These are phyloP conservation scores for Gynostemma pentaphyllum DNA, from an alignment of 306 rosid genomes.

Conservation along the genomic window DNA sequence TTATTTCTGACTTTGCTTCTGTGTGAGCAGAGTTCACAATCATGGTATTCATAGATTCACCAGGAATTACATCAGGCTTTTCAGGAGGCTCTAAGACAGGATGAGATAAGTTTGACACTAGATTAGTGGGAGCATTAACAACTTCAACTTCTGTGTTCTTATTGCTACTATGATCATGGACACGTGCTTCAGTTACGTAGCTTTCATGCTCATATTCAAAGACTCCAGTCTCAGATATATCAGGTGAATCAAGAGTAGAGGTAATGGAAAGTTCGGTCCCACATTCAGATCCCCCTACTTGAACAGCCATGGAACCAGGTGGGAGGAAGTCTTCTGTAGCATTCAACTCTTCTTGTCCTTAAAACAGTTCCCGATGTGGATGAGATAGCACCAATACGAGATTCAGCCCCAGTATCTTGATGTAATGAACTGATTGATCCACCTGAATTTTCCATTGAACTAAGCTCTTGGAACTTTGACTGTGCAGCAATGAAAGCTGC, in stretches of 20 bases:
- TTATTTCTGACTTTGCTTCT: slow-evolving; percentile 27
- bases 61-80: slow-evolving; percentile 16
- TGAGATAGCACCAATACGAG: slow-evolving; percentile 27
- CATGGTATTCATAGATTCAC: slow-evolving; percentile 20
- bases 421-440: slow-evolving; percentile 24
- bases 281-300: slow-evolving; percentile 63
- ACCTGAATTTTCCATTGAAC: slow-evolving; percentile 37
- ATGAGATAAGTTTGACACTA: slow-evolving; percentile 19
- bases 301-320: slow-evolving; percentile 27
- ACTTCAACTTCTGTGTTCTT: slow-evolving; percentile 22
- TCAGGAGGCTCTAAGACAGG: slow-evolving; percentile 28
- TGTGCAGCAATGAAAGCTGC: slow-evolving; percentile 72
- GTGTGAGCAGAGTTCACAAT: slow-evolving; percentile 23
- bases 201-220: slow-evolving; percentile 37
- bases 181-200: slow-evolving; percentile 35
- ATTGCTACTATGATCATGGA: slow-evolving; percentile 23
- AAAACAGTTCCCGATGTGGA: slow-evolving; percentile 23
- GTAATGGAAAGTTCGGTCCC: slow-evolving; percentile 77
- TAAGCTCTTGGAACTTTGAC: slow-evolving; percentile 66
- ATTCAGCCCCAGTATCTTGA: slow-evolving; percentile 47
- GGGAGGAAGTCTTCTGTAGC: slow-evolving; percentile 31
- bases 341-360: slow-evolving; percentile 34
- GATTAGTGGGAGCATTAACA: slow-evolving; percentile 28
- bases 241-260: slow-evolving; percentile 90
- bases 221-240: slow-evolving; percentile 47